A percentile compares a stretch with the other conserved stretches of the same genome.
Conservation (phyloP, 257 asterid genomes). For the Agastache rugosa region DNA sequence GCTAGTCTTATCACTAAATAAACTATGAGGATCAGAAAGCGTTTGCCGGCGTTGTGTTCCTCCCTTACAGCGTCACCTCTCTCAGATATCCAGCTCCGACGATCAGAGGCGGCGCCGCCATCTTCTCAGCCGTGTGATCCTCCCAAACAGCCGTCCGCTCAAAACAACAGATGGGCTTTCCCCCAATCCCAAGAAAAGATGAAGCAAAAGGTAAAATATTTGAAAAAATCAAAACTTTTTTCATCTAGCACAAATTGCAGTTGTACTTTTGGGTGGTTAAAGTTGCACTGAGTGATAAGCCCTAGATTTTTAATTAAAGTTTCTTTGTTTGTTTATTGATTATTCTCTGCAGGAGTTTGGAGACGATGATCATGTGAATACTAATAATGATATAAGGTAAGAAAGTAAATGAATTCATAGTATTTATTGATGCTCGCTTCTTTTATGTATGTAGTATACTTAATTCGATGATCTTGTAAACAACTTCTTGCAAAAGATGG, state of each 20-base stretch:
- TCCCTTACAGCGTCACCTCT: conserved; percentile 29
- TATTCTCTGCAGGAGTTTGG: conserved; percentile 46
- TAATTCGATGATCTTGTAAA: conserved; percentile 27
- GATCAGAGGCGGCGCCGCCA: conserved; percentile 49
- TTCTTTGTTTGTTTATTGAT: background rate
- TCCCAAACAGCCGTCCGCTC: conserved; percentile 27
- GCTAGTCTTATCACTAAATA: background rate
- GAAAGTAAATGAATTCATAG: background rate
- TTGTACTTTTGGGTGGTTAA: background rate
- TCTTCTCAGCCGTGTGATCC: conserved; percentile 33
- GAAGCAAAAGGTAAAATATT: conserved; percentile 43
- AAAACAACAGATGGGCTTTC: conserved; percentile 44
- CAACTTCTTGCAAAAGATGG: background rate
- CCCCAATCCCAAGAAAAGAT: conserved; percentile 22
- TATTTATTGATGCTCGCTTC: conserved; percentile 21
- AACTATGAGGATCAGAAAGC: conserved; percentile 78
- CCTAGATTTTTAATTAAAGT: conserved; percentile 8
- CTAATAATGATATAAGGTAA: conserved; percentile 56
- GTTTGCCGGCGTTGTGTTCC: conserved; percentile 39
- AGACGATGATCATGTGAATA: conserved; percentile 40
- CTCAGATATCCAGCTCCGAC: conserved; percentile 70
- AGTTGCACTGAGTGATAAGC: background rate
- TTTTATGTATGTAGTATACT: conserved; percentile 17
- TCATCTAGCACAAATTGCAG: conserved; percentile 12
- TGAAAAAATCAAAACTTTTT: conserved; percentile 21